Evolutionary conservation across 352 stramenopile species (phyloP), one percentile per base, ranked within the genome.

Genomic region (Phytopythium aichiense): DNA sequence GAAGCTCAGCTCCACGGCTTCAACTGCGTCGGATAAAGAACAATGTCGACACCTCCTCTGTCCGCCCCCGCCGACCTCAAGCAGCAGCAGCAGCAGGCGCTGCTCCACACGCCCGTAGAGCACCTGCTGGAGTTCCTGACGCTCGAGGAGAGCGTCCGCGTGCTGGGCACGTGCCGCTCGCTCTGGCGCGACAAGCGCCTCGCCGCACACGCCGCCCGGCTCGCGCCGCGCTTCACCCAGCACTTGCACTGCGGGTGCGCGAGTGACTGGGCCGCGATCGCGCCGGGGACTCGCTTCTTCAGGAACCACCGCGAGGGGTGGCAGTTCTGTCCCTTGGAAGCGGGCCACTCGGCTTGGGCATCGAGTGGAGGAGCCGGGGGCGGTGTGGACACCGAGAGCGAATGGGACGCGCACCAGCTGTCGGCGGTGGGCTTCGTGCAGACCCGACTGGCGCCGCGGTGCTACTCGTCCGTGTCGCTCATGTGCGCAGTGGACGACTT

Each of bases 381-480:
- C n/a, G n/a, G n/a, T n/a, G n/a, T n/a, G n/a, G 22, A 53, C 23
- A 25, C 23, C 23, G 18, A 46, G 18, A 48, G 58, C 25, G 9
- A 8, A 35, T 64, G 35, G 45, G 49, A 54, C 23, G 50, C 9
- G 50, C 49, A 53, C 25, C 31, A 35, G 20, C 59, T 64, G 28
- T 64, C 59, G 16, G 45, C 53, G 22, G 28, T 31, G 18, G 38
- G 20, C 7, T 53, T 64, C 25, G 59, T 64, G 20, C 22, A 56
- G 18, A 38, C 13, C 12, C 59, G 40, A 9, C 59, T 64, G 49
- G 9, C 28, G 25, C 45, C 37, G 40, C 60, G 59, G 50, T 53
- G 59, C 30, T 64, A 59, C 51, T 59, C 51, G 37, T 45, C 59
- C 9, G 59, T 64, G 43, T 60, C 59, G 50, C 38, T 64, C 43